Conservation (phyloP, 2,329 filamentous ascomycete species). For the Nothomitra cinnamomea region DNA sequence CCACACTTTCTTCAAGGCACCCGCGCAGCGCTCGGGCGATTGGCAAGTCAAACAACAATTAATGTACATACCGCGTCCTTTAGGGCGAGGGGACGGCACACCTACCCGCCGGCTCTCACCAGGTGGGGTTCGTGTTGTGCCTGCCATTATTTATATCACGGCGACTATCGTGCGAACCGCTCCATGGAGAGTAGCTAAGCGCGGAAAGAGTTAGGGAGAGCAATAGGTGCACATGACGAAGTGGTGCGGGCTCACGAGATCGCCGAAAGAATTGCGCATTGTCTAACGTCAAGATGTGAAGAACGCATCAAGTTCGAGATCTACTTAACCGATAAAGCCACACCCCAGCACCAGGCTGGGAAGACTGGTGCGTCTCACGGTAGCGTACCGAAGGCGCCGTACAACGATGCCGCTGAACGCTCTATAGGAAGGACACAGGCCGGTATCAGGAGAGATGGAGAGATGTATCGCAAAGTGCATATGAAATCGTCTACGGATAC, state of each 20-base stretch:
- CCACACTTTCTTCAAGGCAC: neutral
- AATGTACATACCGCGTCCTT: slow-evolving; percentile 27
- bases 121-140: slow-evolving; percentile 19
- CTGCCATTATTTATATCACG: slow-evolving; percentile 1
- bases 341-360: neutral
- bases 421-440: too few species aligned
- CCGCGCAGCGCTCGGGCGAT: neutral
- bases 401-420: neutral
- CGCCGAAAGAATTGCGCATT: slow-evolving; percentile 3
- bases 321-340: slow-evolving; percentile 1
- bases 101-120: slow-evolving; percentile 26
- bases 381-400: neutral
- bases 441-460: too few species aligned
- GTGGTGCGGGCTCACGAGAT: neutral
- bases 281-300: slow-evolving; percentile 2
- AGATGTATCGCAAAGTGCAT: too few species aligned
- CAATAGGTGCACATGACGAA: neutral
- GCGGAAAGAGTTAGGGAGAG: neutral
- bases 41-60: neutral
- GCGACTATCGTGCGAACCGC: slow-evolving; percentile 10
- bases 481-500: too few species aligned
- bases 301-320: slow-evolving; percentile 2
- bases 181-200: slow-evolving; percentile 2
- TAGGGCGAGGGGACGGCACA: slow-evolving; percentile 29
- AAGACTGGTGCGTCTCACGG: neutral